These are phyloP conservation scores for Tulasnella sp. DNA, from an alignment of 768 basidiomycete species.

Conservation along the genomic window DNA sequence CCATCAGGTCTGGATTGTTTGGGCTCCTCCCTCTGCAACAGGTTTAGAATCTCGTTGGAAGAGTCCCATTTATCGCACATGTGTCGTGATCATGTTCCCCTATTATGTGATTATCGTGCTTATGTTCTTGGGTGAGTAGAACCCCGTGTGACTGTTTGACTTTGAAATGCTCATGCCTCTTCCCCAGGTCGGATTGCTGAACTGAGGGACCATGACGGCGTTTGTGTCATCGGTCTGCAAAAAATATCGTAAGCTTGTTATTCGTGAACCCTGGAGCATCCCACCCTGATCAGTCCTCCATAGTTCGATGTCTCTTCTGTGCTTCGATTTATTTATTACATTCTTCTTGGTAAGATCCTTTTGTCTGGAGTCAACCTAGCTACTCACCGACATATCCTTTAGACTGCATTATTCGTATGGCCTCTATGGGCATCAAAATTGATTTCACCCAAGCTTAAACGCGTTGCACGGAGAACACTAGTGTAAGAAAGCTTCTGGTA, in stretches of 20 bases:
- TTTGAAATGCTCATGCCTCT: not conserved
- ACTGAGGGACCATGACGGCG: conserved; percentile 22
- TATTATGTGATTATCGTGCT: conserved; percentile 32
- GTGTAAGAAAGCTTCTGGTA: conserved; percentile 24
- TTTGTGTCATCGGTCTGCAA: conserved; percentile 39
- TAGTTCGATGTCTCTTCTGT: conserved; percentile 32
- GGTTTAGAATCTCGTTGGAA: conserved; percentile 23
- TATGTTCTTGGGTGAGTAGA: conserved; percentile 32
- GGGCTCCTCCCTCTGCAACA: conserved; percentile 10
- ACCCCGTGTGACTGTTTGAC: conserved; percentile 16
- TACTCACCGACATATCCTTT: conserved; percentile 25
- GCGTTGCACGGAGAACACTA: conserved; percentile 33
- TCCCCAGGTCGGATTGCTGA: conserved; percentile 1
- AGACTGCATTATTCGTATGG: conserved; percentile 35
- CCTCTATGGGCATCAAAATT: conserved; percentile 31
- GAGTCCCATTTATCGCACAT: conserved; percentile 33
- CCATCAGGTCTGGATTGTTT: conserved; percentile 19
- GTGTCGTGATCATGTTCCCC: conserved; percentile 27
- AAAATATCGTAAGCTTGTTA: conserved; percentile 24
- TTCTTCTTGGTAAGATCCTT: conserved; percentile 7
- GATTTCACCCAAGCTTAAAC: conserved; percentile 27
- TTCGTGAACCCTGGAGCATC: not conserved
- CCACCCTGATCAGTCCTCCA: not conserved
- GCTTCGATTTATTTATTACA: conserved; percentile 36
- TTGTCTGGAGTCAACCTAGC: not conserved